These are phyloP conservation scores for Candida dendrica DNA, from an alignment of 805 yeast species.

Conservation along the genomic window DNA sequence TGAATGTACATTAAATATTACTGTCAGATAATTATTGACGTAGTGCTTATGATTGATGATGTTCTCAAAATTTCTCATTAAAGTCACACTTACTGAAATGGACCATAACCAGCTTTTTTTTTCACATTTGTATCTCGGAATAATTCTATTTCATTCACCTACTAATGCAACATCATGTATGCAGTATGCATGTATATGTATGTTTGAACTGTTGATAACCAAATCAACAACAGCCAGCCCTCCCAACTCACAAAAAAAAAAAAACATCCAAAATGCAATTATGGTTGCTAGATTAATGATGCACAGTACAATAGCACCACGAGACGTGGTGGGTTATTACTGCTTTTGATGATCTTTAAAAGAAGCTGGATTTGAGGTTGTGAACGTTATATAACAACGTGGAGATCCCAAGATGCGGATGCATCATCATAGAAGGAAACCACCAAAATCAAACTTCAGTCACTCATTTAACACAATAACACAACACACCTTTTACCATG, in stretches of 20 bases:
- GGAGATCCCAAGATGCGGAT: not conserved
- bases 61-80: too few species aligned
- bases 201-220: too few species aligned
- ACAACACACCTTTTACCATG: not conserved
- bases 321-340: not conserved
- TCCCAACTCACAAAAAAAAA: too few species aligned
- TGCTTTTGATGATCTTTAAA: not conserved
- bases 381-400: not conserved
- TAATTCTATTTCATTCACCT: too few species aligned
- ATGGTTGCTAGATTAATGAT: not conserved
- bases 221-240: not conserved
- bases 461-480: not conserved
- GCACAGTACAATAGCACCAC: not conserved
- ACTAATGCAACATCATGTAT: not conserved
- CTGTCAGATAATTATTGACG: too few species aligned
- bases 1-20: not conserved
- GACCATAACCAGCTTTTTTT: too few species aligned
- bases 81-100: too few species aligned
- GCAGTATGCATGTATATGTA: not conserved
- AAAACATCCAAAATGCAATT: too few species aligned
- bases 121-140: too few species aligned
- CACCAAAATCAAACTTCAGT: not conserved
- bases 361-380: not conserved
- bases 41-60: too few species aligned
- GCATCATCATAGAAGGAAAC: not conserved